Base-by-base conservation (phyloP, 2,329 filamentous ascomycete species). In the Tympanopsis confertula region DNA sequence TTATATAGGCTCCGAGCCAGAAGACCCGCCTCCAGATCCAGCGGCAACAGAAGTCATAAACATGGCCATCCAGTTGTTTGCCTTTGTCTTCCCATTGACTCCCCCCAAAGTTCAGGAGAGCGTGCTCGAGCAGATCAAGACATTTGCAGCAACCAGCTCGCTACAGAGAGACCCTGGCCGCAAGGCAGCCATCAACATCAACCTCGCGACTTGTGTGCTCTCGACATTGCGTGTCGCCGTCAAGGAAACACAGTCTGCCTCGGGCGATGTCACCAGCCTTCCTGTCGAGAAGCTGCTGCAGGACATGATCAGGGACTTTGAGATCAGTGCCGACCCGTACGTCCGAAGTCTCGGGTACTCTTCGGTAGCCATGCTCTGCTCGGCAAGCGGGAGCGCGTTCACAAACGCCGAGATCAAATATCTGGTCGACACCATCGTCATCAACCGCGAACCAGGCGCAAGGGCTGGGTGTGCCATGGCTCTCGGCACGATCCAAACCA, bases 401-500 rank as follows among this genome's bases (percentile, higher is more conserved):
- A 98, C 91, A 0, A 88, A 86, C 44, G 70, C 76, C 20, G 87
- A 95, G 57, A 85, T 98, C 49, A 95, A 93, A 52, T 82, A 82
- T 53, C 69, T 98, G 7, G 82, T 96, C 33, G 89, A 98, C 50
- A 94, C 84, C 1, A 95, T 98, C 45, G 87, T 98, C 4, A 74
- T 81, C 35, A 95, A 98, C 56, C 74, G 89, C 39, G 91, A 98
- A 55, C 91, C 91, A 0, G 89, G 85, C 55, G 86, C 87, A 24
- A 78, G 91, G 55, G 88, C 93, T 35, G 91, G 91, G 10, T 98
- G 89, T 58, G 91, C 93, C 13, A 86, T 93, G 66, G 87, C 91
- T 12, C 65, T 98, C 20, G 91, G 91, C 7, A 84, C 82, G 39
- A 96, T 98, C 37, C 88, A 98, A 59, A 84, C 86, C 14, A 87